Evolutionary conservation across 2,329 filamentous ascomycete species (phyloP), one percentile per base, ranked within the genome.

Genomic region (Clarireedia monteithiana): DNA sequence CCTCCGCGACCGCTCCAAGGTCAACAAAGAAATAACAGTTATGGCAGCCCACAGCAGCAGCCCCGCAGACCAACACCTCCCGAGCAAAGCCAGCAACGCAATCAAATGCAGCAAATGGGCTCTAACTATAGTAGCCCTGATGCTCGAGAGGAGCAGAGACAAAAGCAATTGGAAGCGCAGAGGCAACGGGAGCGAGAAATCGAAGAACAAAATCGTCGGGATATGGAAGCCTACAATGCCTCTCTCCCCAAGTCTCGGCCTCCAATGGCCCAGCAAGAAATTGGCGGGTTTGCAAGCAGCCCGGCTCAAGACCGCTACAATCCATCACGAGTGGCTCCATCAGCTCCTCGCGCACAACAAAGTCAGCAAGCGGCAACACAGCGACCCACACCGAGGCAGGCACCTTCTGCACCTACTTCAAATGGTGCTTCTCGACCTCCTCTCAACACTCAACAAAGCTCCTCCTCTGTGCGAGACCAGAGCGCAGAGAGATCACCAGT

Each of bases 171-270:
- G 6, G 83, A 87, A 34, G 72, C 73, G 38, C 81, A 84, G 62
- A 73, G 75, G 34, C 76, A 81, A 56, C 72, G 75, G 36, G 74
- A 77, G 60, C 63, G 75, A 44, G 80, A 85, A 60, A 74, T 77
- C 1, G 81, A 84, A 60, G 86, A 90, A 64, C 82, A 85, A 65
- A 80, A 80, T 53, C 80, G 88, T 54, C 82, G 86, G 62, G 90
- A 96, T 51, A 77, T 89, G 63, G 91, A 94, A 68, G 89, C 84
- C 17, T 96, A 96, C 72, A 96, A 97, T 70, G 88, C 89, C 38
- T 90, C 89, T 24, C 74, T 96, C 58, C 92, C 91, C 34, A 88
- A 95, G 75, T 85, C 80, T 60, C 89, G 89, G 69, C 74, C 84
- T 10, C 89, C 89, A 2, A 67, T 94, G 62, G 91, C 91, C 34